Evolutionary conservation across 352 stramenopile genomes (phyloP), one percentile per base, ranked within the genome.

Genomic region (Plasmopara viticola): DNA sequence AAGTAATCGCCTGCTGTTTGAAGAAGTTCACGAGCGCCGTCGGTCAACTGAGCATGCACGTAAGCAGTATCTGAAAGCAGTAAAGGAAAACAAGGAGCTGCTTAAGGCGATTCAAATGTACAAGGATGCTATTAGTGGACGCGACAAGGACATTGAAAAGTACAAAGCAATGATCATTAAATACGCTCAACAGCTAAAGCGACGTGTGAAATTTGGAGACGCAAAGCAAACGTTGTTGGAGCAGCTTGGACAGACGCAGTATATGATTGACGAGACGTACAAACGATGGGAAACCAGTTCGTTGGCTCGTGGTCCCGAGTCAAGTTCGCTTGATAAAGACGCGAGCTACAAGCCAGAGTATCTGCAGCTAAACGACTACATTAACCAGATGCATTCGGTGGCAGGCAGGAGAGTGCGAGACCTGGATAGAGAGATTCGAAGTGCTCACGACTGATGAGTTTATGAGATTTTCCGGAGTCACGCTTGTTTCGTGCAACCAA

Each of bases 341-440:
- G 56, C 67, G 33, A 62, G 45, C 13, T 59, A 63, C 38, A 58
- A 60, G 10, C 48, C 58, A 9, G 58, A 58, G 14, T 57, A 78
- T 37, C 58, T n/a, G n/a, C n/a, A n/a, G n/a, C n/a, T 86, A 20
- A 76, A 86, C 31, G 76, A 86, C 50, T 78, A 71, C 25, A 57
- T 86, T 40, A 68, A 64, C 2, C 68, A 72, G 3, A 63, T 90
- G 53, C 72, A 87, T 47, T 53, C 74, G 18, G 53, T 84, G 12
- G 72, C 70, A 9, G 66, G 74, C 29, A 58, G 79, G 6, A 80
- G 87, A 48, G 56, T 90, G 33, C 76, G 87, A 56, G 70, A 68
- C n/a, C 76, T 90, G 41, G 77, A 87, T 53, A 78, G 70, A 46
- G 78, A 84, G n/a, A n/a, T n/a, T n/a, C n/a, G n/a, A n/a, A n/a